Evolutionary conservation across 1,284 basidiomycete genomes (phyloP).

Genomic region (Xerocomus cyaneibrunnescens): DNA sequence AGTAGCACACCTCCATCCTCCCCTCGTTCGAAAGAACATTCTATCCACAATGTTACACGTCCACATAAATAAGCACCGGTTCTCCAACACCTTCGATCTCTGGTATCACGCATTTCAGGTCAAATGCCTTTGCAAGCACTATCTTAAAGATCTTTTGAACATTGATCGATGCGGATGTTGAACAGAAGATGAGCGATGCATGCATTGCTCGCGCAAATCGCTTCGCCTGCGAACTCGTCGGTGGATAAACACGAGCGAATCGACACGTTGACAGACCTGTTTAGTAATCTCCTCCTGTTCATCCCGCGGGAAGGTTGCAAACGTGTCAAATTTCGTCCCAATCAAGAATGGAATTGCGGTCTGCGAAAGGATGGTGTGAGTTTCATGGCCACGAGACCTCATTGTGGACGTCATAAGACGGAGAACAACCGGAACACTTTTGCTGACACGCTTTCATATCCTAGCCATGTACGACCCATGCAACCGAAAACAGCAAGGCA

Average conservation of each 20-base stretch:
- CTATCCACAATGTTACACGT: slow-evolving; percentile 58
- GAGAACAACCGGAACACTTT: background rate
- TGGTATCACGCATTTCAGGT: slow-evolving; percentile 93
- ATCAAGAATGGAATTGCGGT: slow-evolving; percentile 96
- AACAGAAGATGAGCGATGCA: slow-evolving; percentile 97
- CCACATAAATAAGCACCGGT: slow-evolving; percentile 89
- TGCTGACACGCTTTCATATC: background rate
- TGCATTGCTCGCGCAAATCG: slow-evolving; percentile 98
- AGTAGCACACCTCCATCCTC: slow-evolving; percentile 16
- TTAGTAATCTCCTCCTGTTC: slow-evolving; percentile 99
- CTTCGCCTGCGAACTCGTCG: slow-evolving; percentile 64
- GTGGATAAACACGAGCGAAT: slow-evolving; percentile 11
- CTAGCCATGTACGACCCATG: background rate
- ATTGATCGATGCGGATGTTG: slow-evolving; percentile 96
- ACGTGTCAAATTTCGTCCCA: slow-evolving; percentile 97
- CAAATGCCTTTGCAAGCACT: slow-evolving; percentile 86
- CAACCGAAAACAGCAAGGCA: background rate
- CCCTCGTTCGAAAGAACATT: slow-evolving; percentile 21
- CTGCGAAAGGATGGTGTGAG: slow-evolving; percentile 42
- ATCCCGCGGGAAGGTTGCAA: slow-evolving; percentile 92
- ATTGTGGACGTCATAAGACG: slow-evolving; percentile 4
- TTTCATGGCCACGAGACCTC: slow-evolving; percentile 5
- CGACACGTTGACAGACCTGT: slow-evolving; percentile 55
- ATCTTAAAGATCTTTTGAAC: slow-evolving; percentile 99
- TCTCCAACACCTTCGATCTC: slow-evolving; percentile 95